Conservation (phyloP, 495 filamentous ascomycete genomes). For the Tetracladium setigerum region DNA sequence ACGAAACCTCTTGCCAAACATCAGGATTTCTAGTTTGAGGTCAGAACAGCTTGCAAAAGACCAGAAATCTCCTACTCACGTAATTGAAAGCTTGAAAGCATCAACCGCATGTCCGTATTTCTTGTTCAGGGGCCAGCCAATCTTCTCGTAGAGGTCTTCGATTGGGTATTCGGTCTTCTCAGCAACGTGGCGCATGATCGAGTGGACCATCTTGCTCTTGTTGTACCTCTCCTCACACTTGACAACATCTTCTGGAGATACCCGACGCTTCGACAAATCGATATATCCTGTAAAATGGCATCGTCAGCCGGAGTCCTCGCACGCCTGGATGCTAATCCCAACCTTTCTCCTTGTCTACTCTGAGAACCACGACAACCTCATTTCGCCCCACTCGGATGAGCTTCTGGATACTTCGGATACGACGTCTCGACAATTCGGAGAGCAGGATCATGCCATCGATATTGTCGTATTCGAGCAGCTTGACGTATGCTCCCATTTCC, state of each 20-base stretch:
- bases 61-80: constrained; percentile 44
- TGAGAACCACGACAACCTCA: constrained; percentile 94
- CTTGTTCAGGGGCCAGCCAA: constrained; percentile 95
- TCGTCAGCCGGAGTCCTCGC: constrained; percentile 3
- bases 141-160: constrained; percentile 84
- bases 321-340: constrained; percentile 18
- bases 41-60: constrained; percentile 4
- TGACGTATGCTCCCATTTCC: constrained; percentile 99
- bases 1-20: constrained; percentile 86
- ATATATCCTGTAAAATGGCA: constrained; percentile 63
- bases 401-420: constrained; percentile 98
- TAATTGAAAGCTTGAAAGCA: constrained; percentile 98
- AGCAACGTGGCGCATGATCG: constrained; percentile 94
- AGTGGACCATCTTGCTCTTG: constrained; percentile 98
- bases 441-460: constrained; percentile 99
- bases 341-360: constrained; percentile 99
- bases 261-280: constrained; percentile 95
- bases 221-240: constrained; percentile 99
- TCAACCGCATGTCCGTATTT: constrained; percentile 95
- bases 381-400: constrained; percentile 96
- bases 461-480: constrained; percentile 98
- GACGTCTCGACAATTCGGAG: constrained; percentile 89
- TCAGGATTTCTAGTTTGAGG: constrained; percentile 66
- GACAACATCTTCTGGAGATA: constrained; percentile 92
- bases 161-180: constrained; percentile 94